Base-by-base conservation (phyloP, 2,329 filamentous ascomycete species). In the Alternaria dauci region DNA sequence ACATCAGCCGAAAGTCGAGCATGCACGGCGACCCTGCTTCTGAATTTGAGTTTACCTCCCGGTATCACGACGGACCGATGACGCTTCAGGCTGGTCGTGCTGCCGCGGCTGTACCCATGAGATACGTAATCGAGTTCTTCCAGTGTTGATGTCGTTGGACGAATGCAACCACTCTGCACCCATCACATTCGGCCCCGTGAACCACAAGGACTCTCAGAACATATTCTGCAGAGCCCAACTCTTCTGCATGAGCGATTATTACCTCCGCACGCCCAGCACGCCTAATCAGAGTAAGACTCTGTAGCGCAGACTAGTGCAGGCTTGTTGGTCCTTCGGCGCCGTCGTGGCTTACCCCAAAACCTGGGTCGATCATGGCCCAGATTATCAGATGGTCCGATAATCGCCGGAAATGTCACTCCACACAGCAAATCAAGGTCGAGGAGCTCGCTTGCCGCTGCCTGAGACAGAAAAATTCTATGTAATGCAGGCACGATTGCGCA, bases 381-480 rank as follows among this genome's bases (percentile, higher is more conserved):
- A 72, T 72, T 71, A 73, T 71, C 71, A 71, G 69, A 73, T 74
- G 66, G 70, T 32, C 67, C 66, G 70, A 72, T 73, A 66, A 65
- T 18, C 57, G 26, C 55, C 41, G 53, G 30, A 47, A 56, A 39
- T 55, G 59, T 48, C 55, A 58, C 52, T 51, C 61, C 62, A 57
- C 55, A 52, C 58, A 55, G 28, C 65, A 18, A 62, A 66, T 63
- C 63, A 63, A 26, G 11, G 42, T 18, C 12, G 39, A 23, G 39
- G 30, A 52, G 44, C 47, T 55, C 43, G 41, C 47, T 42, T 38
- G 36, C 23, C 58, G 47, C 23, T 54, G 56, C 39, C 26, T 25
- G 18, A 34, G 14, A 28, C 18, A 34, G 25, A 26, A 30, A 54
- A 44, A 46, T 51, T 44, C 46, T 26, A 55, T 28, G 26, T 28